phyloP scores from a whole-genome alignment of 306 rosid species.

The Cucurbita pepo region DNA sequence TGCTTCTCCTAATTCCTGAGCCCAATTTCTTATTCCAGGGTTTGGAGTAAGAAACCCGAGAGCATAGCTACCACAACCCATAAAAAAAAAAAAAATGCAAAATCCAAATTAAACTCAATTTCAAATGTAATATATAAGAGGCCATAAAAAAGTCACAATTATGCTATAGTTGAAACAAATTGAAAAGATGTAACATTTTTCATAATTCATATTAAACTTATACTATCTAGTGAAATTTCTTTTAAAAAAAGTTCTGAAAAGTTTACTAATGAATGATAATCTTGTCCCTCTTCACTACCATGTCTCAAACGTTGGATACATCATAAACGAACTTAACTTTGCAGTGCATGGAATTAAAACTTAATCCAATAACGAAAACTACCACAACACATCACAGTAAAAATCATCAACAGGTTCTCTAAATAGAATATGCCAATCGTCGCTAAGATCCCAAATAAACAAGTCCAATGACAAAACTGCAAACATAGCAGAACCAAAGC shows the following conservation, averaged over 20 bases:
- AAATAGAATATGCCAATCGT: background rate
- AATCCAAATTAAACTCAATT: background rate
- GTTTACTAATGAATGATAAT: background rate
- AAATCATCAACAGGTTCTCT: background rate
- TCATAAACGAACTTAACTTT: background rate
- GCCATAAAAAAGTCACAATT: background rate
- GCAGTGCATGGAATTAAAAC: background rate
- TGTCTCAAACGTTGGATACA: background rate
- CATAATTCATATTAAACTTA: background rate
- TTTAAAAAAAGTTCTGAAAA: background rate
- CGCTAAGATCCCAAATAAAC: background rate
- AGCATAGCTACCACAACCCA: slow-evolving; percentile 21
- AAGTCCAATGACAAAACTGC: background rate
- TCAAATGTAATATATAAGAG: background rate
- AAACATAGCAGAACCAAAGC: background rate
- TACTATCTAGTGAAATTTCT: background rate
- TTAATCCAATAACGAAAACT: background rate
- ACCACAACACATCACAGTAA: background rate
- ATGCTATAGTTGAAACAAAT: background rate
- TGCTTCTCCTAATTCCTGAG: slow-evolving; percentile 30
- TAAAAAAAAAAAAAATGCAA: background rate
- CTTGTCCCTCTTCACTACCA: background rate
- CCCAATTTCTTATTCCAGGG: slow-evolving; percentile 20
- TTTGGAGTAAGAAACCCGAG: slow-evolving; percentile 25
- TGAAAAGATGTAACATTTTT: background rate